phyloP scores from a whole-genome alignment of 305 asterid species.

The Solanum chacoense region DNA sequence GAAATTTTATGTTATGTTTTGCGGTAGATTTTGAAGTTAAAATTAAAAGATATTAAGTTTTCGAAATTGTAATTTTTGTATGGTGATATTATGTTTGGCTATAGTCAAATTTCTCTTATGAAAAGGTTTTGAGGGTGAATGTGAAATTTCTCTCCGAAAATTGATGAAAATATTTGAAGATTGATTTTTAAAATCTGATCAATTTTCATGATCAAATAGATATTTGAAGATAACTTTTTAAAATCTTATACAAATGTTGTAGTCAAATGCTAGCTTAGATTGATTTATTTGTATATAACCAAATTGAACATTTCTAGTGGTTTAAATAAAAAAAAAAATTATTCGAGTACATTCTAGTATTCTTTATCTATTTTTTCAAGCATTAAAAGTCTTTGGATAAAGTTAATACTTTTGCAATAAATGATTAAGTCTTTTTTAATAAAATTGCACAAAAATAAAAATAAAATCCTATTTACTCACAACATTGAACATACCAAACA shows the following conservation, averaged over 20 bases:
- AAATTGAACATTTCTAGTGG: background rate
- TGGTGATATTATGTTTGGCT: background rate
- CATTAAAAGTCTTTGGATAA: background rate
- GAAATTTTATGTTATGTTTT: no score
- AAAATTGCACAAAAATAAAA: background rate
- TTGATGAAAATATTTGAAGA: background rate
- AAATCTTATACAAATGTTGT: background rate
- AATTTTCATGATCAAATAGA: background rate
- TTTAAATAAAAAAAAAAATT: no score
- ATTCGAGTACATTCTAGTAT: no score
- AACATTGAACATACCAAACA: background rate
- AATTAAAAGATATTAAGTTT: no score
- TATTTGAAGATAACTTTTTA: background rate
- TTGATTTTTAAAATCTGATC: background rate
- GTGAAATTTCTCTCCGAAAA: background rate
- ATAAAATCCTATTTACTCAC: background rate
- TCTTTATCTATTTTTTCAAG: background rate
- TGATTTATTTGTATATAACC: background rate
- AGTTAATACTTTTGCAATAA: background rate
- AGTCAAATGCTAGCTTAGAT: background rate
- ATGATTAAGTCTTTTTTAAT: background rate
- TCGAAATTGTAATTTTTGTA: no score
- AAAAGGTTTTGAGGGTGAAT: background rate
- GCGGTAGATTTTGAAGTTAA: background rate
- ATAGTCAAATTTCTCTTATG: no score